A percentile compares a stretch with the other conserved stretches of the same genome.
Conservation (phyloP, 371 early-diverging fungal genomes). For the Conidiobolus incongruus region DNA sequence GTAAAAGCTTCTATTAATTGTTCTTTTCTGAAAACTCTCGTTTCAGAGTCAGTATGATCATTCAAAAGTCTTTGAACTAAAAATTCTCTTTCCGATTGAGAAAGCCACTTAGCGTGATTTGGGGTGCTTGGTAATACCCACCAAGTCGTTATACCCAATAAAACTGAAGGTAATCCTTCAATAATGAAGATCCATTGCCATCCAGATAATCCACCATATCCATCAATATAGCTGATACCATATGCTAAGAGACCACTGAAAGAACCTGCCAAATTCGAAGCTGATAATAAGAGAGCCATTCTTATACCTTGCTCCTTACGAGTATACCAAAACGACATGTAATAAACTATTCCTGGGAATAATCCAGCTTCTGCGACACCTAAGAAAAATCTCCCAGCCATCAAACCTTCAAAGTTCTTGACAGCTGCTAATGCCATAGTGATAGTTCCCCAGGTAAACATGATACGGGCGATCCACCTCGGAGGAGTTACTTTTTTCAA, state of each 20-base stretch:
- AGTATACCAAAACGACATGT: constrained; percentile 58
- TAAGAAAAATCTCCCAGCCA: constrained; percentile 32
- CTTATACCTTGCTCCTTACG: constrained; percentile 44
- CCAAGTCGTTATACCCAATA: constrained; percentile 1
- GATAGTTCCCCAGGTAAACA: constrained; percentile 33
- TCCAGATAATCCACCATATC: too few relatives aligned
- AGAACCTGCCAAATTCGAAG: constrained; percentile 40
- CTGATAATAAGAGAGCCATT: constrained; percentile 39
- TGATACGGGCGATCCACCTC: constrained; percentile 12
- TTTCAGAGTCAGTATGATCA: not conserved
- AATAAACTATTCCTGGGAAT: constrained; percentile 50
- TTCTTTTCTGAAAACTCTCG: constrained; percentile 17
- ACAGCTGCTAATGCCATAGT: constrained; percentile 29
- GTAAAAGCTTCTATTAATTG: constrained; percentile 20
- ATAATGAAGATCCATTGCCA: constrained; percentile 8
- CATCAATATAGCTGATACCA: constrained; percentile 23
- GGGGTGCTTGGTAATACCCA: constrained; percentile 2
- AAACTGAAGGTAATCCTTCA: constrained; percentile 4
- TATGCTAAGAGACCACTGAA: constrained; percentile 37
- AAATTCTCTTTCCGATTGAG: constrained; percentile 1
- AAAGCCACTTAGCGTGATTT: not conserved
- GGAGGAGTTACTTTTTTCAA: constrained; percentile 4
- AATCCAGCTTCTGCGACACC: too few relatives aligned
- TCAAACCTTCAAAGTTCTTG: constrained; percentile 16
- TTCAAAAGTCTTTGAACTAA: too few relatives aligned